phyloP scores from a whole-genome alignment of 768 basidiomycete species.

The Leccinum olivaceopallidum region DNA sequence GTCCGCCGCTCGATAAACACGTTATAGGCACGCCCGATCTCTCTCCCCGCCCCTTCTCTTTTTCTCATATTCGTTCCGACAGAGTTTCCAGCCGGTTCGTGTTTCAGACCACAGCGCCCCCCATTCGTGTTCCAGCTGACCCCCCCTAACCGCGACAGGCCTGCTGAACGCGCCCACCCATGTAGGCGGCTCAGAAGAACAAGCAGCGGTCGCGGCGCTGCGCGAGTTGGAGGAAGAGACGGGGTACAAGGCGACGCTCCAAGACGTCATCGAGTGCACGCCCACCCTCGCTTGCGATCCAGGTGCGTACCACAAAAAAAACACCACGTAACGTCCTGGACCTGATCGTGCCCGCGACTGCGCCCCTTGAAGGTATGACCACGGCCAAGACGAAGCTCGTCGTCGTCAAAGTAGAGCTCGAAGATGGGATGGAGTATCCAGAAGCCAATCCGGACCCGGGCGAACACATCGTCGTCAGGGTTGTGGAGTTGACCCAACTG shows the following conservation, averaged over 20 bases:
- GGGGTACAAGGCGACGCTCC: conserved; percentile 65
- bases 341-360: not conserved
- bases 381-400: conserved; percentile 92
- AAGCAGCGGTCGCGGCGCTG: conserved; percentile 75
- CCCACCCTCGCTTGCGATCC: conserved; percentile 70
- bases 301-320: no score
- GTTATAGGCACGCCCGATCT: conserved; percentile 58
- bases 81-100: conserved; percentile 62
- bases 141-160: conserved; percentile 42
- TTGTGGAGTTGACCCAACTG: conserved; percentile 69
- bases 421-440: conserved; percentile 67
- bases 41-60: no score
- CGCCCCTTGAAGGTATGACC: conserved; percentile 69
- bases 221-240: conserved; percentile 95
- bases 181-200: conserved; percentile 45
- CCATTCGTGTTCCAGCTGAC: not conserved
- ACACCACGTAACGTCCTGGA: no score
- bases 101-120: not conserved
- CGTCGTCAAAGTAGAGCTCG: conserved; percentile 64
- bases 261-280: conserved; percentile 58
- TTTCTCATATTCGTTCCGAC: not conserved
- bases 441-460: conserved; percentile 80
- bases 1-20: conserved; percentile 79
- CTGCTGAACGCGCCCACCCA: conserved; percentile 69
- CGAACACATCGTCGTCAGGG: conserved; percentile 75